These are phyloP conservation scores for Dysphania ambrosioides DNA, from an alignment of 148 eudicot species.

Conservation along the genomic window DNA sequence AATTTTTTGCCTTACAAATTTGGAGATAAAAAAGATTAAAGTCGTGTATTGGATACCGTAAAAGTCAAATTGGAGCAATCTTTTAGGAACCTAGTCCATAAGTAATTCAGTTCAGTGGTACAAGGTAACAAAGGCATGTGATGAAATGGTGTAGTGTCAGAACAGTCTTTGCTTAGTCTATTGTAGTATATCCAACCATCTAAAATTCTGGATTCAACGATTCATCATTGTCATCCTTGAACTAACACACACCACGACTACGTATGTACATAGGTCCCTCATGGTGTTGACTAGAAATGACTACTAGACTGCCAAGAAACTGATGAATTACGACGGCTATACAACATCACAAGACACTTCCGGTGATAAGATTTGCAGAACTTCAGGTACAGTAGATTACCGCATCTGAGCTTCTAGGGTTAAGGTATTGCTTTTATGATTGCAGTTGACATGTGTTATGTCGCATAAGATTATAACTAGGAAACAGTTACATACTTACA, in stretches of 20 bases:
- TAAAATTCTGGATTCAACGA: slow-evolving; percentile 1
- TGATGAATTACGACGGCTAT: neutral
- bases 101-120: neutral
- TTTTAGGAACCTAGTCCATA: neutral
- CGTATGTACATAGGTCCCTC: slow-evolving; percentile 19
- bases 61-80: too few relatives aligned
- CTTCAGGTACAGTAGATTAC: neutral
- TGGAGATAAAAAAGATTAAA: too few relatives aligned
- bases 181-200: slow-evolving; percentile 5
- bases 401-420: neutral
- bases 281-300: too few relatives aligned
- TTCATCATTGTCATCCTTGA: slow-evolving; percentile 26
- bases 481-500: too few relatives aligned
- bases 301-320: slow-evolving; percentile 5
- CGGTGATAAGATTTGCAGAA: slow-evolving; percentile 2
- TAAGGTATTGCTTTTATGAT: neutral
- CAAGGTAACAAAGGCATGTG: slow-evolving; percentile 19
- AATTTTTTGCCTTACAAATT: too few relatives aligned
- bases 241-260: too few relatives aligned
- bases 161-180: neutral
- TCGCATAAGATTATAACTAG: too few relatives aligned
- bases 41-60: too few relatives aligned
- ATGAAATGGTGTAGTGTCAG: slow-evolving; percentile 4
- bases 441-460: too few relatives aligned
- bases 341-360: neutral